Base-by-base conservation (phyloP, 2,329 filamentous ascomycete species). In the Capronia americana region DNA sequence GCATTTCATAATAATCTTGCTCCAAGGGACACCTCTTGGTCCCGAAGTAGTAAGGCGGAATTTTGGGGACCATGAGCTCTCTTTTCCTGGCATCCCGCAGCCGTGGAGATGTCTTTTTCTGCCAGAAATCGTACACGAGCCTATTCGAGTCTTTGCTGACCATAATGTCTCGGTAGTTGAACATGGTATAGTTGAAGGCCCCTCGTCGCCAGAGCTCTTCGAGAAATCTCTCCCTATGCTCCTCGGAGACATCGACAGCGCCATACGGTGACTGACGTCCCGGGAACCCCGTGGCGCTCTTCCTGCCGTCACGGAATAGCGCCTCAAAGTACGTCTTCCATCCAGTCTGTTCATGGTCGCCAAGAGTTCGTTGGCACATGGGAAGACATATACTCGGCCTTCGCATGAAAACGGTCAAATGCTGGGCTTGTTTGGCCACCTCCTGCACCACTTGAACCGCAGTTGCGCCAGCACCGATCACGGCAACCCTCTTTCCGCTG, bases 341-440 rank as follows among this genome's bases (percentile, higher is more conserved):
- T 2, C 84, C 76, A 71, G 88, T 83, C 67, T 86, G 82, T 65
- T 82, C 84, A 63, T 82, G 79, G 6, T 74, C 74, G 1, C 79
- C 81, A 41, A 88, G 74, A 0, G 77, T 61, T 2, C 78, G 77
- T 66, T 85, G 82, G 1, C 81, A 78, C 86, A 91, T 89, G 0
- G 87, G 87, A 0, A 90, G 73, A 1, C 85, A 86, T 5, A 88
- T 76, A 70, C 90, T 91, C 0, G 89, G 88, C 0, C 87, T 90
- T 11, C 89, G 83, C 72, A 90, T 87, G 74, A 90, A 78, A 1
- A 77, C 71, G 5, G 77, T 82, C 12, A 91, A 70, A 1, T 83
- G 75, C 3, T 79, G 81, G 0, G 83, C 86, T 11, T 81, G 74
- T 3, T 84, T 83, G 2, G 82, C 85, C 74, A 84, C 85, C 57